Evolutionary conservation across 23 red algal species (phyloP).

Genomic region (Gracilaria gracilis): DNA sequence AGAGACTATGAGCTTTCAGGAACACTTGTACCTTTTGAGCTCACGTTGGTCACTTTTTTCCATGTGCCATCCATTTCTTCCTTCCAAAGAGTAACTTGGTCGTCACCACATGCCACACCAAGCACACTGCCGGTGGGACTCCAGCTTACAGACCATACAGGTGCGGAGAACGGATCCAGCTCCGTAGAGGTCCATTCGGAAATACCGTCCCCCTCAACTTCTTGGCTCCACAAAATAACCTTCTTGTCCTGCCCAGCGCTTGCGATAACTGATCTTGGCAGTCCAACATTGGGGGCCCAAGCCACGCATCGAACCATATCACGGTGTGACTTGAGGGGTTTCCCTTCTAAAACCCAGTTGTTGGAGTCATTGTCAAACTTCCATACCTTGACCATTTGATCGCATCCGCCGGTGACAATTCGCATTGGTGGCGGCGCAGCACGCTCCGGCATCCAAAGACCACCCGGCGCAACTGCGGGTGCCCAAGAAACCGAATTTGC

Average conservation of each 20-base stretch:
- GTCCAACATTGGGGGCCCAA: constrained; percentile 89
- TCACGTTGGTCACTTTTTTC: constrained; percentile 71
- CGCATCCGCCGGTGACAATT: constrained; percentile 92
- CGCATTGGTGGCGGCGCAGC: constrained; percentile 80
- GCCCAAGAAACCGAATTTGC: constrained; percentile 94
- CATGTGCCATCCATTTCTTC: constrained; percentile 78
- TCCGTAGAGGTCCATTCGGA: constrained; percentile 81
- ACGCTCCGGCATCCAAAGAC: constrained; percentile 76
- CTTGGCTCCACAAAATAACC: constrained; percentile 92
- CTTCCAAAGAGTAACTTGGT: constrained; percentile 93
- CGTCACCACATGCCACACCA: constrained; percentile 90
- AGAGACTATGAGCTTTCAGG: constrained; percentile 45
- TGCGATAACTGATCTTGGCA: constrained; percentile 71
- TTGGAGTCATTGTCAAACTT: constrained; percentile 51
- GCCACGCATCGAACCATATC: constrained; percentile 97
- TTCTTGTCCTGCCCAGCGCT: constrained; percentile 87
- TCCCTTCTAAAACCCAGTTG: constrained; percentile 78
- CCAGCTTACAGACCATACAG: constrained; percentile 97
- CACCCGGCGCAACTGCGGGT: constrained; percentile 74
- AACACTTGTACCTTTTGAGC: constrained; percentile 19
- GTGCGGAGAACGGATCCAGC: constrained; percentile 75
- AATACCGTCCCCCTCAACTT: constrained; percentile 54
- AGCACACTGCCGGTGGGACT: constrained; percentile 84
- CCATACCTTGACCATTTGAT: constrained; percentile 88
- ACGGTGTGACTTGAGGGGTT: constrained; percentile 78